Conservation (phyloP, 2,329 filamentous ascomycete species). For the Alternaria triticina region DNA sequence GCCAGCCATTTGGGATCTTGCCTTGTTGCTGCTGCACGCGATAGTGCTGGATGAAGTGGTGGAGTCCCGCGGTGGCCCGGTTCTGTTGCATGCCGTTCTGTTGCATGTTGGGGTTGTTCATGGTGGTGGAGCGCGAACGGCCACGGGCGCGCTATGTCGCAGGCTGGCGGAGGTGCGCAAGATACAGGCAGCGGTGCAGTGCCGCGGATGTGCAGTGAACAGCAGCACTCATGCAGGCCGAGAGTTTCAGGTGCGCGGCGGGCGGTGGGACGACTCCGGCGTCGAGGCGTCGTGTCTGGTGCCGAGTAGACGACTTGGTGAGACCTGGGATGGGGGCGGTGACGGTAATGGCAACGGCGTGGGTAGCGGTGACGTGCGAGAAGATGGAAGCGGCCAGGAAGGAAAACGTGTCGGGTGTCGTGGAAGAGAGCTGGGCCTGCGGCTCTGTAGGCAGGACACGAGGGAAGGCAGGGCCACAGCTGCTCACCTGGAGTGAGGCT, state of each 20-base stretch:
- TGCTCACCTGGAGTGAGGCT: slow-evolving; percentile 16
- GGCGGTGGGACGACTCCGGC: background rate
- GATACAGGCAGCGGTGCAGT: slow-evolving; percentile 23
- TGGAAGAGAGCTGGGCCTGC: slow-evolving; percentile 1
- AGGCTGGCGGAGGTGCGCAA: slow-evolving; percentile 1
- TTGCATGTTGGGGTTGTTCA: slow-evolving; percentile 46
- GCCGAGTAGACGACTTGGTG: slow-evolving; percentile 3
- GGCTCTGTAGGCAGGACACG: background rate
- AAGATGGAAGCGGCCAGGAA: background rate
- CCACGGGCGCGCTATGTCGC: slow-evolving; percentile 10
- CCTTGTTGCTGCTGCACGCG: slow-evolving; percentile 33
- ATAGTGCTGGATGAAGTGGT: slow-evolving; percentile 38
- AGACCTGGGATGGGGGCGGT: background rate
- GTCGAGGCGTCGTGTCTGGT: slow-evolving; percentile 3
- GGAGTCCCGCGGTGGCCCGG: slow-evolving; percentile 27
- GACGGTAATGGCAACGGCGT: background rate
- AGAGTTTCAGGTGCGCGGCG: background rate
- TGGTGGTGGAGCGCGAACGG: slow-evolving; percentile 26
- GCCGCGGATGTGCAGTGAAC: slow-evolving; percentile 20
- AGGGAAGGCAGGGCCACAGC: slow-evolving; percentile 7
- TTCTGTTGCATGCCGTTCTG: slow-evolving; percentile 19
- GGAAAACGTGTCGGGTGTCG: background rate
- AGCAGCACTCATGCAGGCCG: slow-evolving; percentile 30
- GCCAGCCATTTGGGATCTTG: slow-evolving; percentile 42
- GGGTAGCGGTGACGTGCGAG: background rate